Evolutionary conservation across 768 basidiomycete species (phyloP).

Genomic region (Dacryopinax primogenitus): DNA sequence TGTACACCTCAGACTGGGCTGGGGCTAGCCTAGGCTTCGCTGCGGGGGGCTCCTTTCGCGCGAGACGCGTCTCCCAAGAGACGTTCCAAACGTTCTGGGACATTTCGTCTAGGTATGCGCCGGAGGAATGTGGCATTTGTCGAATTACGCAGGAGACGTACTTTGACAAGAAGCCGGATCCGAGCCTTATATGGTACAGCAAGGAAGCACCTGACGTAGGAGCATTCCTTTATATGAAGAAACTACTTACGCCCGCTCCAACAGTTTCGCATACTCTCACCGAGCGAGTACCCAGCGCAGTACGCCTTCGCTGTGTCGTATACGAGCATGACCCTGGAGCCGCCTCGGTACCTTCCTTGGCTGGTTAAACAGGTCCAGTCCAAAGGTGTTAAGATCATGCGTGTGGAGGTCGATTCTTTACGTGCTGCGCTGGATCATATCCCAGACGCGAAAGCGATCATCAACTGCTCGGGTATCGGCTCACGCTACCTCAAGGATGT

Average conservation of each 20-base stretch:
- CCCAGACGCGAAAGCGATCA: background rate
- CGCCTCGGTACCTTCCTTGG: constrained; percentile 1
- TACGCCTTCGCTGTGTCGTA: background rate
- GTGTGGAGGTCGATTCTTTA: background rate
- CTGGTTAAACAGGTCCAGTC: constrained; percentile 1
- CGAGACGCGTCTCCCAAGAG: background rate
- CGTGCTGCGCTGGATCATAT: background rate
- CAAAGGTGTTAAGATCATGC: background rate
- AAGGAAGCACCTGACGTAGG: constrained; percentile 1
- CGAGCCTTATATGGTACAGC: constrained; percentile 5
- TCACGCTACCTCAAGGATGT: constrained; percentile 1
- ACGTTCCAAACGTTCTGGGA: constrained; percentile 6
- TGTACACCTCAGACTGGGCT: constrained; percentile 1
- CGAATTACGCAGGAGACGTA: background rate
- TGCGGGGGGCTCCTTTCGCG: background rate
- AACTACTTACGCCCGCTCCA: background rate
- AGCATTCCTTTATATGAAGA: background rate
- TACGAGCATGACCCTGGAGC: constrained; percentile 5
- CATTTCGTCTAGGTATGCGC: background rate
- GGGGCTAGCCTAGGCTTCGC: background rate
- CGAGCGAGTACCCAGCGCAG: background rate
- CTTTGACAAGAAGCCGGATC: background rate
- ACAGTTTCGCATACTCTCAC: background rate
- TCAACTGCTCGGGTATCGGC: background rate
- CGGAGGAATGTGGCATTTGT: background rate